Evolutionary conservation across 75 land plant genomes (phyloP).

Genomic region (Picea sitchensis): DNA sequence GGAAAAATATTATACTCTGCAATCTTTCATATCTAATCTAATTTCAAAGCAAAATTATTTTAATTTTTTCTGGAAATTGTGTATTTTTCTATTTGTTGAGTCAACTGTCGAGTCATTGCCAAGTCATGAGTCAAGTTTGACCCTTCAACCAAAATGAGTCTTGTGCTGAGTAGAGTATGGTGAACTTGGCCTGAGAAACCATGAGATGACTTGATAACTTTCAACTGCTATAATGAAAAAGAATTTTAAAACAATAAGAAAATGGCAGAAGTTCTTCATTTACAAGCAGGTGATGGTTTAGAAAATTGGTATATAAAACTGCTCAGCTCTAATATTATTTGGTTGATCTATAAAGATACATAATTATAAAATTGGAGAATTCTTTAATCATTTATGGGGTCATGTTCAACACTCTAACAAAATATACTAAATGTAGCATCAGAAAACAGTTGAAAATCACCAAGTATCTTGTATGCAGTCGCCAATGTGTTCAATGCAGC

Average conservation of each 20-base stretch:
- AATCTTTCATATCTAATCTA: too few species aligned
- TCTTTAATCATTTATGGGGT: background rate
- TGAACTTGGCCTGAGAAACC: too few species aligned
- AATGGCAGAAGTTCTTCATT: background rate
- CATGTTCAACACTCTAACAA: background rate
- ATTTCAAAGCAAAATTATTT: too few species aligned
- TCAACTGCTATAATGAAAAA: background rate
- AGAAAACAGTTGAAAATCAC: constrained; percentile 16
- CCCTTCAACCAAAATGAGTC: too few species aligned
- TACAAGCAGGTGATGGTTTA: background rate
- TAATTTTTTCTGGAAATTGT: too few species aligned
- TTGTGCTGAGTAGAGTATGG: too few species aligned
- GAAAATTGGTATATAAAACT: background rate
- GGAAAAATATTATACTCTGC: too few species aligned
- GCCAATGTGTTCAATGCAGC: constrained; percentile 41
- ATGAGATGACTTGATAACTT: background rate
- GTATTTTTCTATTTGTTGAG: too few species aligned
- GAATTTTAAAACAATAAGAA: background rate
- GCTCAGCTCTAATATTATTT: background rate
- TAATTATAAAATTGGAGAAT: background rate
- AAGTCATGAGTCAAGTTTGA: too few species aligned
- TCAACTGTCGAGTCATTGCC: too few species aligned
- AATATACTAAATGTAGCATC: background rate
- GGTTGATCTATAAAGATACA: background rate
- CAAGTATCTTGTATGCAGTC: constrained; percentile 41